A percentile compares a stretch with the other conserved stretches of the same genome.
Evolutionary conservation across 2,329 filamentous ascomycete genomes (phyloP).

Genomic region (Cordyceps militaris): DNA sequence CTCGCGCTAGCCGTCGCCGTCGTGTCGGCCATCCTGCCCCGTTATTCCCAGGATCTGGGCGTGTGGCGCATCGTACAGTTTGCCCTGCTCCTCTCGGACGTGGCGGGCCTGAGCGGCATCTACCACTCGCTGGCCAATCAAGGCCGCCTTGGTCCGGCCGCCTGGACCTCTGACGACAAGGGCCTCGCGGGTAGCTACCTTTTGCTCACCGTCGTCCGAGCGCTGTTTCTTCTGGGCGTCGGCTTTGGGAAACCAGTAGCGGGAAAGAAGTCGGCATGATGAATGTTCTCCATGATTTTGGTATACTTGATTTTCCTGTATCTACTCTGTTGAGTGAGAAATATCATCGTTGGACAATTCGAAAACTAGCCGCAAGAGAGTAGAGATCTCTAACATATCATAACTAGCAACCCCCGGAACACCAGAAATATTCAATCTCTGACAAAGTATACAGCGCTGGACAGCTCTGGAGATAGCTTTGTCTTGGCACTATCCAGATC

Average conservation of each 20-base stretch:
- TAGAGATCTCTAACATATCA: too few species aligned
- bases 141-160: conserved; percentile 12
- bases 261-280: conserved; percentile 5
- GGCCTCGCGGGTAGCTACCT: conserved; percentile 13
- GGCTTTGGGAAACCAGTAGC: conserved; percentile 8
- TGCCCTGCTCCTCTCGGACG: conserved; percentile 18
- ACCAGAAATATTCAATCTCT: too few species aligned
- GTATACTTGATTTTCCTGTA: too few species aligned
- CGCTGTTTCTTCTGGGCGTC: conserved; percentile 16
- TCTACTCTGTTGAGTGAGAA: too few species aligned
- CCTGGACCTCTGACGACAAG: conserved; percentile 16
- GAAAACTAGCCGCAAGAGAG: too few species aligned
- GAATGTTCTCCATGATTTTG: too few species aligned
- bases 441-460: too few species aligned
- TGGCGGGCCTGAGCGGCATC: conserved; percentile 17
- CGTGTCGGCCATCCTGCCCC: conserved; percentile 16
- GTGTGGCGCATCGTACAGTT: conserved; percentile 19
- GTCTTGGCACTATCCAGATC: too few species aligned
- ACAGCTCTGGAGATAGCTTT: too few species aligned
- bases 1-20: conserved; percentile 16
- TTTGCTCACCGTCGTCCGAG: conserved; percentile 13
- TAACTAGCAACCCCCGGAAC: too few species aligned
- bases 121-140: conserved; percentile 12
- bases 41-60: conserved; percentile 15
- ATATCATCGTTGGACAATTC: too few species aligned